Percentiles rank a stretch among this genome's conserved stretches.
Evolutionary conservation across 164 flowering plant genomes (phyloP).

Genomic region (Liriodendron chinense): DNA sequence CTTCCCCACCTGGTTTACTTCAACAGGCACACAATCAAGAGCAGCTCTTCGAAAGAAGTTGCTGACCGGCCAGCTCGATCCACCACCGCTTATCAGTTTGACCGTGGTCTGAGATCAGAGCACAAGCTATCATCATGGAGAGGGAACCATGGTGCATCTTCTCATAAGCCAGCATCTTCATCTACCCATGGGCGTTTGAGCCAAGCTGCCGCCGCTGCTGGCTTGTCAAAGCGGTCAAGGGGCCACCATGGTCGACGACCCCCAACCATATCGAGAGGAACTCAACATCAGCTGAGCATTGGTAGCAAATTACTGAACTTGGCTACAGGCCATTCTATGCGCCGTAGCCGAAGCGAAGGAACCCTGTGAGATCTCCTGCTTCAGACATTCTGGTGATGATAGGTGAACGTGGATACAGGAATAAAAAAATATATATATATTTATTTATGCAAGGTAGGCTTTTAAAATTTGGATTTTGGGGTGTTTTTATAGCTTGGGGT

Average conservation of each 20-base stretch:
- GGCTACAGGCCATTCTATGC: constrained; percentile 41
- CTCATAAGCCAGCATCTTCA: constrained; percentile 36
- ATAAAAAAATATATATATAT: no score
- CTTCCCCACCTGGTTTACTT: constrained; percentile 74
- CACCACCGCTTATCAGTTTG: constrained; percentile 43
- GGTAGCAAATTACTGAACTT: constrained; percentile 31
- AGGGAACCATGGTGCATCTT: constrained; percentile 36
- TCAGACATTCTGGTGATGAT: background rate
- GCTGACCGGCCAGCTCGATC: constrained; percentile 63
- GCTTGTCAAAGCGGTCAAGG: constrained; percentile 43
- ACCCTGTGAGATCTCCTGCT: constrained; percentile 35
- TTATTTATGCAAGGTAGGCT: no score
- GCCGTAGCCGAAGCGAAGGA: constrained; percentile 75
- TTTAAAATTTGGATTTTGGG: no score
- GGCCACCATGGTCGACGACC: constrained; percentile 49
- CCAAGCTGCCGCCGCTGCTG: constrained; percentile 26
- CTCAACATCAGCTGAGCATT: constrained; percentile 30
- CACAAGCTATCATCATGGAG: constrained; percentile 47
- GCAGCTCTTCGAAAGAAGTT: constrained; percentile 57
- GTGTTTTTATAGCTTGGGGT: no score
- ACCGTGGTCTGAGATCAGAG: constrained; percentile 57
- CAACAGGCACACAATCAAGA: constrained; percentile 66
- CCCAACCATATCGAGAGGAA: constrained; percentile 41
- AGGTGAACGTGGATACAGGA: background rate
- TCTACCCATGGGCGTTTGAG: constrained; percentile 41